Base-by-base conservation (phyloP, 495 filamentous ascomycete genomes). In the Penicillium macrosclerotiorum region DNA sequence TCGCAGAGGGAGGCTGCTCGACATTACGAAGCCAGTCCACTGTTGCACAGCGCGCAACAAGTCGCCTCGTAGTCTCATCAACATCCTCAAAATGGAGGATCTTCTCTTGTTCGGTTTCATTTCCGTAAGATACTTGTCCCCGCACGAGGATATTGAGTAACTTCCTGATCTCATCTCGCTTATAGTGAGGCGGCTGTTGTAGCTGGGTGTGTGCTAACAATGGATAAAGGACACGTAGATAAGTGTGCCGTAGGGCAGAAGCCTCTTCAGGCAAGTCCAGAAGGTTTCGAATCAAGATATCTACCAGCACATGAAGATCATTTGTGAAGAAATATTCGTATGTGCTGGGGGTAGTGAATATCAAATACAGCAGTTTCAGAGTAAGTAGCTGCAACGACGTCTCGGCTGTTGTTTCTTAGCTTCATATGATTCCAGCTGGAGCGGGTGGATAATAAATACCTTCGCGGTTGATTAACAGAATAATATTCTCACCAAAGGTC, bases 241-340 rank as follows among this genome's bases (percentile, higher is more conserved):
- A 98, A n/a, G 92, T 97, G 60, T 98, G 94, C 22, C 93, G 81
- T 34, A 98, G 71, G 7, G 89, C 78, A 39, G 79, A 75, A 41
- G 88, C 77, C 52, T 91, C 88, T 45, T 86, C 83, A 0, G 92
- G 91, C 4, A 98, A 77, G 62, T 98, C 93, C 27, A 97, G 80
- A 9, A 98, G 75, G 54, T 98, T 98, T 26, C 93, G 90, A 44
- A 98, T 89, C 41, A 97, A 87, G 57, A 98, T 92, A 57, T 98
- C 93, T 30, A 97, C 79, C 11, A 98, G 79, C 9, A 98, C 93
- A 31, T 88, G 88, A 6, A 98, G 76, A 59, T 98, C 93, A 63
- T 98, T 98, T 14, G 89, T 95, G 59, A 96, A 98, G 65, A 98
- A 98, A 65, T 97, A 98, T 64, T 98, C 93, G 64, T 90, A 86